Percentiles rank a stretch among this genome's conserved stretches.
Conservation (phyloP, 2,329 filamentous ascomycete genomes). For the Trichoderma sp. region DNA sequence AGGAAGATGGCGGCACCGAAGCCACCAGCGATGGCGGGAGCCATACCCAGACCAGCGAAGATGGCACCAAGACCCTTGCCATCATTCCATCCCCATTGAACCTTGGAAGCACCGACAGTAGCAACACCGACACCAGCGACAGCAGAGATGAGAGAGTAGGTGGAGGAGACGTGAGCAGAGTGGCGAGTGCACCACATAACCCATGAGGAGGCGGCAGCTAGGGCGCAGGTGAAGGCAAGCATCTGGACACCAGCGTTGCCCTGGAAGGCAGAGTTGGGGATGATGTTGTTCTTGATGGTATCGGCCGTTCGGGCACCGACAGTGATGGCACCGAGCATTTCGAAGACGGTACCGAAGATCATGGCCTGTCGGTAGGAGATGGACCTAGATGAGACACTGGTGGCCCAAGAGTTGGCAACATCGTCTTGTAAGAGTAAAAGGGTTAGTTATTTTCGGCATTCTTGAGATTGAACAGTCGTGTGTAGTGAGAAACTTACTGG, state of each 20-base stretch:
- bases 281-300: conserved; percentile 76
- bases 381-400: conserved; percentile 73
- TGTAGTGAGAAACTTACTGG: conserved; percentile 54
- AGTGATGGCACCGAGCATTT: conserved; percentile 62
- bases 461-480: not conserved
- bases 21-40: conserved; percentile 61
- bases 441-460: not conserved
- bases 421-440: conserved; percentile 55
- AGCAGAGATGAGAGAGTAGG: conserved; percentile 65
- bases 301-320: conserved; percentile 66
- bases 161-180: conserved; percentile 68
- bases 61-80: conserved; percentile 70
- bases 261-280: conserved; percentile 55
- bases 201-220: conserved; percentile 63
- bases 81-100: conserved; percentile 67
- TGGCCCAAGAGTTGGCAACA: conserved; percentile 82
- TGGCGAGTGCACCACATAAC: conserved; percentile 75
- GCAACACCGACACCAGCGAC: conserved; percentile 66
- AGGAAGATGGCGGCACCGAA: conserved; percentile 67
- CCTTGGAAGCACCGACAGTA: conserved; percentile 55
- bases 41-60: conserved; percentile 69
- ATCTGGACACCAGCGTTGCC: conserved; percentile 63
- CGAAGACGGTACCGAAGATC: conserved; percentile 62
- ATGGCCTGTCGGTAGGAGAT: conserved; percentile 67
- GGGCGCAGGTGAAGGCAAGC: conserved; percentile 61